These are phyloP conservation scores for Recurvomyces mirabilis DNA, from an alignment of 495 filamentous ascomycete species.

Conservation along the genomic window DNA sequence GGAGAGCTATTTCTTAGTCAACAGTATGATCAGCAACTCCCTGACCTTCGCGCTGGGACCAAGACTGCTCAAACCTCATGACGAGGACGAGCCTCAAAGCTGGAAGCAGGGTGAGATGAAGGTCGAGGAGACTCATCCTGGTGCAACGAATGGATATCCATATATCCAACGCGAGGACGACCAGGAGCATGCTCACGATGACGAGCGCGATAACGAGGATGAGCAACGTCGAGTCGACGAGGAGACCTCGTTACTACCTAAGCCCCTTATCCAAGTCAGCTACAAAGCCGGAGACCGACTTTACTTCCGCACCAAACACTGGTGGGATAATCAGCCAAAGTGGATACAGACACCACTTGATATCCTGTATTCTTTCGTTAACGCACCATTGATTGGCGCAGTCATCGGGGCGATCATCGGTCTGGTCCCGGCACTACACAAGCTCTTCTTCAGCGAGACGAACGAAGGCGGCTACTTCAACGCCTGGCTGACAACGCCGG, in stretches of 20 bases:
- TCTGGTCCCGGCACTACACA: slow-evolving; percentile 50
- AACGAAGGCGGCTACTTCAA: slow-evolving; percentile 58
- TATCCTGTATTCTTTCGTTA: slow-evolving; percentile 45
- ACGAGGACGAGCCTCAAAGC: slow-evolving; percentile 31
- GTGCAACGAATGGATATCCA: slow-evolving; percentile 20
- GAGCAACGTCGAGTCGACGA: too few relatives aligned
- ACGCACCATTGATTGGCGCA: slow-evolving; percentile 57
- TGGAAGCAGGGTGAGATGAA: slow-evolving; percentile 19
- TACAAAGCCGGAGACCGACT: slow-evolving; percentile 21
- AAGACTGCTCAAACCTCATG: slow-evolving; percentile 40
- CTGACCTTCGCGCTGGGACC: slow-evolving; percentile 58
- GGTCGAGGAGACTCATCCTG: slow-evolving; percentile 11
- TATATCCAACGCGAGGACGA: slow-evolving; percentile 20
- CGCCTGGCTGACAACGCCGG: slow-evolving; percentile 57
- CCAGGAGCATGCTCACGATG: slow-evolving; percentile 17
- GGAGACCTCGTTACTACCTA: slow-evolving; percentile 32
- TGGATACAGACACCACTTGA: slow-evolving; percentile 32
- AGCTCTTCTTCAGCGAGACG: slow-evolving; percentile 51
- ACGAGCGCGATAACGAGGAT: slow-evolving; percentile 23
- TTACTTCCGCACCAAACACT: slow-evolving; percentile 8
- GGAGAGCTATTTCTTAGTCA: slow-evolving; percentile 59
- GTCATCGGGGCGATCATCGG: slow-evolving; percentile 48
- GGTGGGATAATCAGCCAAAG: slow-evolving; percentile 33
- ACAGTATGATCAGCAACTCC: slow-evolving; percentile 50
- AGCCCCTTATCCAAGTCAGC: slow-evolving; percentile 21